Evolutionary conservation across 31 red algal species (phyloP), one percentile per base, ranked within the genome.

Genomic region (Odonthalia washingtoniensis): DNA sequence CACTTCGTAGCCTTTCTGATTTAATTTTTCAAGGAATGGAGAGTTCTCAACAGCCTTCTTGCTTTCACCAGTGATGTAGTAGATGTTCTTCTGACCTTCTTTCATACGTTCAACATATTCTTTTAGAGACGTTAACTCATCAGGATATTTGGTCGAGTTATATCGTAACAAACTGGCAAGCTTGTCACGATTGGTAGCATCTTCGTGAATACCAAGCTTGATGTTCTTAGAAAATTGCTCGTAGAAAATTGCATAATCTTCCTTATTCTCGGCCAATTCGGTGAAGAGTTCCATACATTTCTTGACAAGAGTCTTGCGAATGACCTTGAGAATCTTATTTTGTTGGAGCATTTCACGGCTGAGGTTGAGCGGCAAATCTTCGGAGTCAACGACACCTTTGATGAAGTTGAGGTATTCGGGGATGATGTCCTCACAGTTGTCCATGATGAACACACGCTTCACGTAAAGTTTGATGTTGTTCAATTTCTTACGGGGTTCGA

Each of bases 291-390:
- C 97, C 85, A 99, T 93, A 78, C 97, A 99, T 84, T 99, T 99
- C 86, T 99, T 99, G 31, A 99, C 97, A 70, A 99, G 77, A 39
- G 89, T 99, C 86, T 99, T 99, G 62, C 88, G 84, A 63, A 99
- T 99, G 34, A 99, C 97, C 90, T 97, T 96, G 34, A 99, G 75
- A 70, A 99, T 99, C 89, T 99, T 99, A 81, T 98, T 98, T 85
- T 98, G 97, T 77, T 98, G 97, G 1, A 98, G 91, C 94, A 96
- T 98, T 67, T 98, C 97, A 87, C 97, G 97, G 43, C 91, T 94
- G 34, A 98, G 74, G 88, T 96, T 98, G 12, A 98, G 94, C 62
- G 97, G 97, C 65, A 98, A 68, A 78, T 98, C 97, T 80, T 98
- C 97, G 46, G 97, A 98, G 75, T 98, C 97, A 36, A 98, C 97